Base-by-base conservation (phyloP, 352 stramenopile species). In the Ophiocytium majus region DNA sequence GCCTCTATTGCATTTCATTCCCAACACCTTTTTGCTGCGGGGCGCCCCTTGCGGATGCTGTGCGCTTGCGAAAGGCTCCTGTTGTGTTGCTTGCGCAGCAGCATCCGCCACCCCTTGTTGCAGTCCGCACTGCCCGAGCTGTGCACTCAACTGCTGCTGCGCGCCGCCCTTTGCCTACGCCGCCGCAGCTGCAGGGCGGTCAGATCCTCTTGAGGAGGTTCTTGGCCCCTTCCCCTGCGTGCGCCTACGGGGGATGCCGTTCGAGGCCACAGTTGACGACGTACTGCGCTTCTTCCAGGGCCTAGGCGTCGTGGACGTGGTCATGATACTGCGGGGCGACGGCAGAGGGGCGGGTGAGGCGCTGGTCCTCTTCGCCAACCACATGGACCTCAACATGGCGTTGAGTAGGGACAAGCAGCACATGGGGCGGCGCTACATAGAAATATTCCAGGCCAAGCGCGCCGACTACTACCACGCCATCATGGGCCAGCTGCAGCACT, bases 371-470 rank as follows among this genome's bases (percentile, higher is more conserved):
- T 85, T 89, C 35, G 34, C 80, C 35, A 89, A 88, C 28, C 79
- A 90, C 35, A 94, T 94, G 91, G 92, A 95, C 88, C 92, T 93
- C 86, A 91, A 94, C 79, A 93, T 95, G 90, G 92, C 89, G 10
- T 83, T 95, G 9, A 83, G 64, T 88, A 93, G 88, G 75, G 90
- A 90, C 87, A 86, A 90, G 83, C 80, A 85, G 81, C 85, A 88
- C 81, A 88, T 88, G 85, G 85, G 85, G 23, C 81, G 82, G 78
- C 87, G 85, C 66, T 94, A 92, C 85, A 89, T 95, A 78, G 92
- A 94, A 87, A 92, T 95, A 0, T 92, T 92, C 82, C 90, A 92
- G 78, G 90, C 91, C 17, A 93, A 93, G 76, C 86, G 92, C 37
- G 86, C 85, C 37, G 91, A 94, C 63, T 90, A 90, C 84, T 90